These are phyloP conservation scores for Tuber aestivum DNA, from an alignment of 495 filamentous ascomycete genomes.

Conservation along the genomic window DNA sequence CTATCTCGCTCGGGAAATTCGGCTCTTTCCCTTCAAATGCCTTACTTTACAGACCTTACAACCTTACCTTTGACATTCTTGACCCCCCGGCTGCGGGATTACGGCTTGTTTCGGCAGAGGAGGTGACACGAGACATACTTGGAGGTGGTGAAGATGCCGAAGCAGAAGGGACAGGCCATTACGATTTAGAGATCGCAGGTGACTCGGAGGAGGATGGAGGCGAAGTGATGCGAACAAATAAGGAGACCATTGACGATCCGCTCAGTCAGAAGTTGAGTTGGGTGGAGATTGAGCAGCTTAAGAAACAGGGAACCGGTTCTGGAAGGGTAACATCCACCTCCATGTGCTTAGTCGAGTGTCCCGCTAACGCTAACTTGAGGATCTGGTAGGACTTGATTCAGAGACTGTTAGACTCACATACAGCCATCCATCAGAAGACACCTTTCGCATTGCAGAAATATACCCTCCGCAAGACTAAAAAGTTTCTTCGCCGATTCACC, in stretches of 20 bases:
- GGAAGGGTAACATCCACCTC: slow-evolving; percentile 50
- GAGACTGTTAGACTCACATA: slow-evolving; percentile 77
- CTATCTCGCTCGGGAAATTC: slow-evolving; percentile 66
- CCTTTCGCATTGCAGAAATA: slow-evolving; percentile 91
- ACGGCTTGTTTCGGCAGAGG: slow-evolving; percentile 70
- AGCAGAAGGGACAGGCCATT: slow-evolving; percentile 41
- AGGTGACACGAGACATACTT: slow-evolving; percentile 75
- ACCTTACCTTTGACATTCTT: slow-evolving; percentile 82
- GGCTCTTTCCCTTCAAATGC: slow-evolving; percentile 80
- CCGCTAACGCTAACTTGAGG: not conserved
- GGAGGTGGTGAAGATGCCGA: slow-evolving; percentile 52
- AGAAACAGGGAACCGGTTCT: slow-evolving; percentile 75
- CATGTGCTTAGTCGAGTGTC: not conserved
- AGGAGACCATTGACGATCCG: slow-evolving; percentile 70
- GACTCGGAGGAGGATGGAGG: slow-evolving; percentile 43
- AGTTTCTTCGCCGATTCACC: slow-evolving; percentile 83
- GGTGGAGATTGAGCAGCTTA: slow-evolving; percentile 86
- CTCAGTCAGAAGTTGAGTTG: slow-evolving; percentile 74
- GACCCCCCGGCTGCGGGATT: slow-evolving; percentile 60
- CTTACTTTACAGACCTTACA: slow-evolving; percentile 78
- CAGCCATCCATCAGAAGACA: slow-evolving; percentile 86
- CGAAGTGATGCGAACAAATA: slow-evolving; percentile 68
- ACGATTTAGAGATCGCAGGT: slow-evolving; percentile 39
- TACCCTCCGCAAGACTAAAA: slow-evolving; percentile 84
- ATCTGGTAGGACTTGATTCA: slow-evolving; percentile 65